These are phyloP conservation scores for Diplosphaera chodatii DNA, from an alignment of 139 green algal genomes.

Conservation along the genomic window DNA sequence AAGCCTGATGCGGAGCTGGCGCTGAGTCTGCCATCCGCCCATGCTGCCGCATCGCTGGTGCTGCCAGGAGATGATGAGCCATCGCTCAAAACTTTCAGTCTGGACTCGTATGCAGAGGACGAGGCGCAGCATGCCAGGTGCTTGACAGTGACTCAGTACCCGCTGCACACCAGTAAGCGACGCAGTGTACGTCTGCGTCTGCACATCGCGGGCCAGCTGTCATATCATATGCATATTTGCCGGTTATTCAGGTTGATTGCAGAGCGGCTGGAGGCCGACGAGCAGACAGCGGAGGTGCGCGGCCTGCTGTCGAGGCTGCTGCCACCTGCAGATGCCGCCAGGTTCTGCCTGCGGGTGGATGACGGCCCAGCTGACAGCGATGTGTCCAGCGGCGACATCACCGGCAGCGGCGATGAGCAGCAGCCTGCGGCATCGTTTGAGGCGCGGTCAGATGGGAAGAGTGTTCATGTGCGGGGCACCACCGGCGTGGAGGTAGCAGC, in stretches of 20 bases:
- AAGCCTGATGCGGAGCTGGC: not conserved
- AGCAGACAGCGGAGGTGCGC: not conserved
- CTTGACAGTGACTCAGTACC: no score
- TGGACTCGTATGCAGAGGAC: not conserved
- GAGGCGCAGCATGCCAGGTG: not conserved
- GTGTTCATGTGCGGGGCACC: slow-evolving; percentile 17
- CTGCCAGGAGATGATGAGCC: not conserved
- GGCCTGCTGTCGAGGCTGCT: not conserved
- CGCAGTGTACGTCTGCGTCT: no score
- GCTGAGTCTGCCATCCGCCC: not conserved
- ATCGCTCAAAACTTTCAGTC: not conserved
- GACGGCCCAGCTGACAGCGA: not conserved
- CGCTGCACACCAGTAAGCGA: no score
- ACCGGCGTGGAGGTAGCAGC: slow-evolving; percentile 29
- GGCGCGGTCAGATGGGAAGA: not conserved
- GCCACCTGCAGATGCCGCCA: not conserved
- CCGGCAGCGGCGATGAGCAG: not conserved
- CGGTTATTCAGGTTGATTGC: not conserved
- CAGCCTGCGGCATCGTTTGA: not conserved
- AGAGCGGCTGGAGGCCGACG: not conserved
- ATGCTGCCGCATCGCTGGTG: not conserved
- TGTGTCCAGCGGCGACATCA: not conserved
- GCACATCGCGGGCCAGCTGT: no score
- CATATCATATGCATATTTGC: no score
- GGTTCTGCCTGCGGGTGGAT: not conserved